These are phyloP conservation scores for Tolypocladium capitatum DNA, from an alignment of 2,329 filamentous ascomycete genomes.

Conservation along the genomic window DNA sequence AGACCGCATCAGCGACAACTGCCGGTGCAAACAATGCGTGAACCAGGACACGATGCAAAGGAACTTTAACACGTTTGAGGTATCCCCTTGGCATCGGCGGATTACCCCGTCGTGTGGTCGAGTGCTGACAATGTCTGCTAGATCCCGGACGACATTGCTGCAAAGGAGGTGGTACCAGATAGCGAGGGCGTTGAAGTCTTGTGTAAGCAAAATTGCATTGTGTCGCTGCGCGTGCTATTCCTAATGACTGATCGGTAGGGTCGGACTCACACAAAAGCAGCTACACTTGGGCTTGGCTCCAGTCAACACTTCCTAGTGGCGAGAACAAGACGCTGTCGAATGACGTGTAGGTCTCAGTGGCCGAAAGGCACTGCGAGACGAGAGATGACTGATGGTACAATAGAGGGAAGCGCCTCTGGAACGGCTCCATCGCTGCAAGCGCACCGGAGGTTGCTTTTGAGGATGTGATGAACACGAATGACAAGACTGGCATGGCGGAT, in stretches of 20 bases:
- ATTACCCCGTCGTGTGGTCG: not conserved
- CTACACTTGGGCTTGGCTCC: constrained; percentile 46
- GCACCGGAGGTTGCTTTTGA: constrained; percentile 49
- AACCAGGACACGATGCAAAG: constrained; percentile 29
- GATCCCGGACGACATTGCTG: constrained; percentile 18
- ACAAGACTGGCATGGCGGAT: constrained; percentile 38
- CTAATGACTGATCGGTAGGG: constrained; percentile 34
- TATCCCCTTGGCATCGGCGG: constrained; percentile 4
- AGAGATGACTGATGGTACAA: not conserved
- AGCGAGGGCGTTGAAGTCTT: constrained; percentile 18
- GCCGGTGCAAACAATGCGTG: constrained; percentile 26
- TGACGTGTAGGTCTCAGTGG: constrained; percentile 2
- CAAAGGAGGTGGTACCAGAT: constrained; percentile 14
- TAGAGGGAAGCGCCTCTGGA: constrained; percentile 11
- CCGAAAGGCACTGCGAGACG: not conserved
- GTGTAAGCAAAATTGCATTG: constrained; percentile 13
- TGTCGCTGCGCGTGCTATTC: too few relatives aligned
- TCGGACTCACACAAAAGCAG: constrained; percentile 54
- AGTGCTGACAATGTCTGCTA: constrained; percentile 3
- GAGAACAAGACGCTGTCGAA: constrained; percentile 20
- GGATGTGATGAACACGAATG: constrained; percentile 39
- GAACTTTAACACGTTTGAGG: constrained; percentile 27
- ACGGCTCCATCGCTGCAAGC: constrained; percentile 17
- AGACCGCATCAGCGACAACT: constrained; percentile 24
- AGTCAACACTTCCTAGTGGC: constrained; percentile 9